A percentile compares a stretch with the other conserved stretches of the same genome.
Evolutionary conservation across 2,329 filamentous ascomycete species (phyloP).

Genomic region (Xenosphaeropsis pyriputrescens): DNA sequence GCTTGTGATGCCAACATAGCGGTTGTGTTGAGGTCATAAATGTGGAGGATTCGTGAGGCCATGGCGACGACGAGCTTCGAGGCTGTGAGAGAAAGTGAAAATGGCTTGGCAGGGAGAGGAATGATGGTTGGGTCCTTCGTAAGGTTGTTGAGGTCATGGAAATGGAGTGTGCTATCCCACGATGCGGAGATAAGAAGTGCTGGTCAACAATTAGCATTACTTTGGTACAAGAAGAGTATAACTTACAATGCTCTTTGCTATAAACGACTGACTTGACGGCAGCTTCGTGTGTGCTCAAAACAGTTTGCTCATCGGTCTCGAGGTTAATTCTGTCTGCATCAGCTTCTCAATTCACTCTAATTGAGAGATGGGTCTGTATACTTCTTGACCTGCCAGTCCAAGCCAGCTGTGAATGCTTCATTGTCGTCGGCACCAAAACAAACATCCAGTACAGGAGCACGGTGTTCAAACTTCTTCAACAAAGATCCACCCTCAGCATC

Average conservation of each 20-base stretch:
- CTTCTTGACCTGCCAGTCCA: constrained; percentile 78
- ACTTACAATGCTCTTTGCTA: constrained; percentile 53
- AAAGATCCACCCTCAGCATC: constrained; percentile 39
- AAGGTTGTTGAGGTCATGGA: constrained; percentile 50
- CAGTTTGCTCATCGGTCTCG: constrained; percentile 53
- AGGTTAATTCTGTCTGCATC: constrained; percentile 45
- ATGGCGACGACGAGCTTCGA: constrained; percentile 89
- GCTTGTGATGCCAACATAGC: constrained; percentile 35
- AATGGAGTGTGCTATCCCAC: constrained; percentile 84
- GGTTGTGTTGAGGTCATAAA: constrained; percentile 74
- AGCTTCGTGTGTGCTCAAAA: constrained; percentile 64
- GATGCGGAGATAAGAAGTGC: constrained; percentile 75
- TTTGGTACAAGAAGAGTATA: background rate
- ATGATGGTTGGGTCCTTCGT: constrained; percentile 45
- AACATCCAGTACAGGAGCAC: constrained; percentile 76
- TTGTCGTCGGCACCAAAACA: constrained; percentile 76
- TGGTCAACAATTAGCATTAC: constrained; percentile 13
- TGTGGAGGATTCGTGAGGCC: constrained; percentile 84
- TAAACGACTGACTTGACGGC: constrained; percentile 78
- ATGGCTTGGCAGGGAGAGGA: constrained; percentile 70
- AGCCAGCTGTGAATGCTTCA: constrained; percentile 72
- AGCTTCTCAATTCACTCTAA: constrained; percentile 1
- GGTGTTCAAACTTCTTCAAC: constrained; percentile 61
- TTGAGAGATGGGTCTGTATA: constrained; percentile 18
- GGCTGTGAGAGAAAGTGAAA: constrained; percentile 64